These are phyloP conservation scores for Heliamphora exappendiculata DNA, from an alignment of 148 eudicot genomes.

Conservation along the genomic window DNA sequence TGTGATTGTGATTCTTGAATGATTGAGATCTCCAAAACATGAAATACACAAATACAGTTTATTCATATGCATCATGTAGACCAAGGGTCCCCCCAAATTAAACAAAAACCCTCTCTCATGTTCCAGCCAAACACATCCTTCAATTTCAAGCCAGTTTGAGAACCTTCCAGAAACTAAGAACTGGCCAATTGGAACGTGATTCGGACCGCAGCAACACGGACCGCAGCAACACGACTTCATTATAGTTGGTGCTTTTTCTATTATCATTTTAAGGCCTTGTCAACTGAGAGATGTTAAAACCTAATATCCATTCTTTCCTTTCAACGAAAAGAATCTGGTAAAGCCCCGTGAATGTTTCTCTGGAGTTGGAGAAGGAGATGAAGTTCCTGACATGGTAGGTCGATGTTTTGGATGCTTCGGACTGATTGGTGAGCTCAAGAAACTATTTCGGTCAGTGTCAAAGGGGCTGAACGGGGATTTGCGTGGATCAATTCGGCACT, in stretches of 20 bases:
- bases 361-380: constrained; percentile 67
- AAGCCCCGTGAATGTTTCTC: constrained; percentile 81
- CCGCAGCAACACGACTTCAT: not conserved
- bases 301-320: constrained; percentile 48
- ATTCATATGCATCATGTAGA: not conserved
- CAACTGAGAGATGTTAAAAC: constrained; percentile 2
- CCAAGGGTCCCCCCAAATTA: not conserved
- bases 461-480: constrained; percentile 47
- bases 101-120: too few species aligned
- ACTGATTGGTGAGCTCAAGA: constrained; percentile 44
- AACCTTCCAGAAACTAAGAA: not conserved
- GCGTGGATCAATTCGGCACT: constrained; percentile 43
- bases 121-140: not conserved
- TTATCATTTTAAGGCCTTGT: not conserved
- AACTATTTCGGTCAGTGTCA: constrained; percentile 38
- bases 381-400: constrained; percentile 67
- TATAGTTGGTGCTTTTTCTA: not conserved
- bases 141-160: not conserved
- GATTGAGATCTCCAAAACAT: not conserved
- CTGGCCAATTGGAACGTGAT: not conserved
- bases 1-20: not conserved
- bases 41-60: constrained; percentile 5
- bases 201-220: not conserved
- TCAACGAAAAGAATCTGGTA: constrained; percentile 79
- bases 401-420: constrained; percentile 50